Base-by-base conservation (phyloP, 495 filamentous ascomycete genomes). In the Podospora pseudocomata region DNA sequence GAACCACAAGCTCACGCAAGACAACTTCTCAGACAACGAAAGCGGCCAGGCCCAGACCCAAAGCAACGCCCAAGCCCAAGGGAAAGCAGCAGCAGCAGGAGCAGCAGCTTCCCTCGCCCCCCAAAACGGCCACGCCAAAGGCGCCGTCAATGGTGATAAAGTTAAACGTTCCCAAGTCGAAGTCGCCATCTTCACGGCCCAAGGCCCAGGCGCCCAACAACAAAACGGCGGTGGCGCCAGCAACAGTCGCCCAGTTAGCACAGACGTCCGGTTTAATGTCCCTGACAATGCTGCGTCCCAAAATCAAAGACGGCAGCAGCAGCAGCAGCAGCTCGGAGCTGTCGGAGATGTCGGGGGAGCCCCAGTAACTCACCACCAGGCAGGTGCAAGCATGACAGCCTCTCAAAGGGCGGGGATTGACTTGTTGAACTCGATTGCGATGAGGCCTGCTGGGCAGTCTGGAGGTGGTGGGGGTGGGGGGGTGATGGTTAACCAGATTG, bases 1-100 rank as follows among this genome's bases (percentile, higher is more conserved):
- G 30, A 65, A 65, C 66, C 39, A 55, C 23, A 11, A 72, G 68
- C 71, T 72, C 71, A 72, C 71, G 53, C 39, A 70, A 20, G 4
- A 58, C n/a, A 15, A 19, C n/a, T 7, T 4, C 18, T 26, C 55
- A 58, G 55, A 26, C 55, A 26, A 19, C 55, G n/a, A 68, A 66
- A 58, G 63, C 57, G 60, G 68, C 65, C 67, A 34, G 16, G 60
- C n/a, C 26, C 39, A 62, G 58, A 57, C 44, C 66, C 53, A 44
- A 18, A 73, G 73, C 19, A 72, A 75, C 67, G 28, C 58, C 55
- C 20, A 55, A 67, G 65, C 66, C 20, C 3, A 49, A 13, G 39
- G 39, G 39, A 49, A 49, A 49, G 39, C 39, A 49, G 39, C 39
- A 49, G 39, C 39, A 2, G 39, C 39, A 49, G 39, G 6, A 49